These are phyloP conservation scores for Curvularia hawaiiensis DNA, from an alignment of 2,329 filamentous ascomycete species.

Conservation along the genomic window DNA sequence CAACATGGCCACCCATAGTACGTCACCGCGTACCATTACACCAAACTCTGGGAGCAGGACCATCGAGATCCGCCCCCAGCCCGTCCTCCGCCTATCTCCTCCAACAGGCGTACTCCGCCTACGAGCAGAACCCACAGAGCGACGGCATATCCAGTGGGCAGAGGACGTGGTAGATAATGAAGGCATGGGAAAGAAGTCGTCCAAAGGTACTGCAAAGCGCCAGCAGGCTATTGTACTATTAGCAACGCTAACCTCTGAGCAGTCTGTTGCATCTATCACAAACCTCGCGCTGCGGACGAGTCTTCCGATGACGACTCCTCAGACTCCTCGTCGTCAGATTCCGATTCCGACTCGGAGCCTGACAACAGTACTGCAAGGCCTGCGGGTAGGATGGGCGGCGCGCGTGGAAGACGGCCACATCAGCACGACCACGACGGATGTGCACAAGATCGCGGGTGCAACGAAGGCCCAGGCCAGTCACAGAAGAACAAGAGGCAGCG, in stretches of 20 bases:
- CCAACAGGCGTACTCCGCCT: conserved; percentile 48
- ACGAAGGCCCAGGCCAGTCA: conserved; percentile 48
- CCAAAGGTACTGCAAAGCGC: conserved; percentile 70
- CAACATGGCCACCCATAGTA: conserved; percentile 29
- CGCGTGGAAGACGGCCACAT: conserved; percentile 33
- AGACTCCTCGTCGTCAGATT: conserved; percentile 60
- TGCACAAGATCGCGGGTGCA: conserved; percentile 48
- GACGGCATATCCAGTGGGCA: conserved; percentile 83
- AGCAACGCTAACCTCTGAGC: background rate
- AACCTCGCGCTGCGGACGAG: conserved; percentile 71
- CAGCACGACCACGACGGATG: conserved; percentile 40
- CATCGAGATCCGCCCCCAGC: conserved; percentile 34
- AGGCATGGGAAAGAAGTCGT: conserved; percentile 89
- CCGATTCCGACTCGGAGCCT: conserved; percentile 59
- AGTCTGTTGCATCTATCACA: conserved; percentile 99
- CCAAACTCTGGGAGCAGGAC: conserved; percentile 31
- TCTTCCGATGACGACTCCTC: conserved; percentile 72
- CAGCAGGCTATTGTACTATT: background rate
- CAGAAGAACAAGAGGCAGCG: conserved; percentile 48
- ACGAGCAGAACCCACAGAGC: conserved; percentile 49
- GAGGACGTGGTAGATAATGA: conserved; percentile 96
- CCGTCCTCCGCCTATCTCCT: conserved; percentile 41
- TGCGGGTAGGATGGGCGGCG: conserved; percentile 33
- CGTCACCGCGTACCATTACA: conserved; percentile 28
- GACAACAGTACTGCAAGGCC: conserved; percentile 57